These are phyloP conservation scores for Amborella trichopoda DNA, from an alignment of 164 flowering plant genomes.

Conservation along the genomic window DNA sequence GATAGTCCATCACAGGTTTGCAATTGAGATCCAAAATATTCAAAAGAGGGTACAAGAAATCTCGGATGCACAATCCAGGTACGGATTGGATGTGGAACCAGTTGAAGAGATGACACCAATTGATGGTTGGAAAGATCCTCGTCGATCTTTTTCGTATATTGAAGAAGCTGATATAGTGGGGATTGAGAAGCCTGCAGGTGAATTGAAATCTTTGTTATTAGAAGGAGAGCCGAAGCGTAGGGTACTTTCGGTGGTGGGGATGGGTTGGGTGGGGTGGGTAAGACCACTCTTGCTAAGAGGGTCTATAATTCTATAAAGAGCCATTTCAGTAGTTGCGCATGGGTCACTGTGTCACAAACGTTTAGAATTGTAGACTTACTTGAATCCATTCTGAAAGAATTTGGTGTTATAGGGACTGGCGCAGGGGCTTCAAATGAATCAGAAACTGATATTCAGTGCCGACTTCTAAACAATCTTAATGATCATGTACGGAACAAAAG, in stretches of 20 bases:
- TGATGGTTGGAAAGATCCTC: conserved; percentile 3
- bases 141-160: conserved; percentile 30
- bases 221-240: conserved; percentile 3
- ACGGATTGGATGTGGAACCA: background rate
- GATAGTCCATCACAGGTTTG: conserved; percentile 11
- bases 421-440: background rate
- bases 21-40: conserved; percentile 27
- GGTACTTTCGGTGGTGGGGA: conserved; percentile 3
- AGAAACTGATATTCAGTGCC: background rate
- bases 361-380: background rate
- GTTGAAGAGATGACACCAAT: conserved; percentile 7
- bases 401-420: too few relatives aligned
- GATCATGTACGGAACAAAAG: background rate
- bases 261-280: conserved; percentile 14
- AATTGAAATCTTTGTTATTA: conserved; percentile 30
- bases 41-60: conserved; percentile 18
- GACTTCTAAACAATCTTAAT: conserved; percentile 14
- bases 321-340: conserved; percentile 11
- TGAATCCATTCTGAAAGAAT: conserved; percentile 1
- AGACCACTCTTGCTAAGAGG: conserved; percentile 11
- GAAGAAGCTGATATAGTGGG: conserved; percentile 41
- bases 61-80: background rate
- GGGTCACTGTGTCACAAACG: conserved; percentile 7
- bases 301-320: conserved; percentile 4
- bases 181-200: conserved; percentile 27